A percentile compares a stretch with the other conserved stretches of the same genome.
phyloP scores from a whole-genome alignment of 1,284 basidiomycete genomes.

The Cryptococcus sp. region DNA sequence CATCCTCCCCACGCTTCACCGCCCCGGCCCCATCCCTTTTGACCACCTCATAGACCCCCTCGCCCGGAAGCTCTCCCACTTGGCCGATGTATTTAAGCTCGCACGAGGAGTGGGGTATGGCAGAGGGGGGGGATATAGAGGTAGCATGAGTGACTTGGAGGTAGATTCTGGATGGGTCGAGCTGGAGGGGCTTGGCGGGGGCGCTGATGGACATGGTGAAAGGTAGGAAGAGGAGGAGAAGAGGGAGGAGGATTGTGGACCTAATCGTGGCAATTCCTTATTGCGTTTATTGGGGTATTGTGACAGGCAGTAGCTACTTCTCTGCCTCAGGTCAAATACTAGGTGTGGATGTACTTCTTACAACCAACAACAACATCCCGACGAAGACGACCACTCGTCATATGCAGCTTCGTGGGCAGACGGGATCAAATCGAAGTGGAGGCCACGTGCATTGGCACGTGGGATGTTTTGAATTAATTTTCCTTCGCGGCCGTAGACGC shows the following conservation, averaged over 20 bases:
- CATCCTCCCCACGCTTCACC: constrained; percentile 9
- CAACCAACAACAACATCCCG: background rate
- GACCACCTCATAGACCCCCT: constrained; percentile 41
- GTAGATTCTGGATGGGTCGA: constrained; percentile 33
- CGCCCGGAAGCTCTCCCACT: constrained; percentile 43
- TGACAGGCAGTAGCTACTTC: background rate
- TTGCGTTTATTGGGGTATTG: background rate
- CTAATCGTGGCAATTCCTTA: background rate
- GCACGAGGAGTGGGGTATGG: background rate
- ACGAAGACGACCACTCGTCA: background rate
- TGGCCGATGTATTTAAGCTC: constrained; percentile 33
- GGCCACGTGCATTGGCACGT: constrained; percentile 10
- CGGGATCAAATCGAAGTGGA: constrained; percentile 10
- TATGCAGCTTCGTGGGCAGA: background rate
- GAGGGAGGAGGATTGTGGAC: background rate
- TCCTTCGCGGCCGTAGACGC: no score
- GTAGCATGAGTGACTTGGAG: constrained; percentile 34
- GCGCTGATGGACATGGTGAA: constrained; percentile 2
- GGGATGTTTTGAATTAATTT: constrained; percentile 12
- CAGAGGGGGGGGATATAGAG: constrained; percentile 10
- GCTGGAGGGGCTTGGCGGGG: constrained; percentile 24
- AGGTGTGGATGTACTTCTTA: no score
- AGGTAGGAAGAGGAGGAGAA: constrained; percentile 2
- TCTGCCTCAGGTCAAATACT: no score
- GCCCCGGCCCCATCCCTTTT: constrained; percentile 8